Conservation (phyloP, 2,329 filamentous ascomycete genomes). For the Helotiales sp. region DNA sequence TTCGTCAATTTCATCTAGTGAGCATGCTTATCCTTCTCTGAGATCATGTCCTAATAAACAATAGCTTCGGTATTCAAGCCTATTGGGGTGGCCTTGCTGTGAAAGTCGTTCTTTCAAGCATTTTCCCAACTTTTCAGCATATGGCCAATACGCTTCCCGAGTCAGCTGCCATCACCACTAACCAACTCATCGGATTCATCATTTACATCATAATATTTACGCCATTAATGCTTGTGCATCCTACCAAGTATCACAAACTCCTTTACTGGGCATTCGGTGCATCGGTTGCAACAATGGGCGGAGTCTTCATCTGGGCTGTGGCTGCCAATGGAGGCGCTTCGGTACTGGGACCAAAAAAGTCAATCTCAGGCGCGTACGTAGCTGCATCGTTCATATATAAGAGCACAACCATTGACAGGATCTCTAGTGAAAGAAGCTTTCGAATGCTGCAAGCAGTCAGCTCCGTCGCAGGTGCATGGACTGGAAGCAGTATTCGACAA, state of each 20-base stretch:
- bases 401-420: not conserved
- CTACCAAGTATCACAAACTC: slow-evolving; percentile 8
- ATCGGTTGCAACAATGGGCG: slow-evolving; percentile 2
- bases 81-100: slow-evolving; percentile 21
- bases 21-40: not conserved
- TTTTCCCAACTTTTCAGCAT: slow-evolving; percentile 16
- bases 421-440: not conserved
- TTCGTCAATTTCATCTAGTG: slow-evolving; percentile 29
- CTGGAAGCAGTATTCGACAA: slow-evolving; percentile 6
- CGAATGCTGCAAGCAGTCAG: slow-evolving; percentile 8
- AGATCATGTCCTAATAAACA: not conserved
- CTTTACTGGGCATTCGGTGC: not conserved
- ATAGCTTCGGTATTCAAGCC: slow-evolving; percentile 23
- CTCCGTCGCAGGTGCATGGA: slow-evolving; percentile 8
- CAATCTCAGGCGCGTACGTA: slow-evolving; percentile 5
- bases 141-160: slow-evolving; percentile 19
- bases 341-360: not conserved
- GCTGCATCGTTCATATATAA: no score
- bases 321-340: slow-evolving; percentile 3
- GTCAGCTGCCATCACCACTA: slow-evolving; percentile 14
- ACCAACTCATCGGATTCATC: slow-evolving; percentile 7
- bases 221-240: slow-evolving; percentile 7
- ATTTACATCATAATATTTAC: slow-evolving; percentile 13
- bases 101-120: slow-evolving; percentile 12
- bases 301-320: slow-evolving; percentile 13